phyloP scores from a whole-genome alignment of 2,329 filamentous ascomycete genomes.

The Penicillium vulpinum region DNA sequence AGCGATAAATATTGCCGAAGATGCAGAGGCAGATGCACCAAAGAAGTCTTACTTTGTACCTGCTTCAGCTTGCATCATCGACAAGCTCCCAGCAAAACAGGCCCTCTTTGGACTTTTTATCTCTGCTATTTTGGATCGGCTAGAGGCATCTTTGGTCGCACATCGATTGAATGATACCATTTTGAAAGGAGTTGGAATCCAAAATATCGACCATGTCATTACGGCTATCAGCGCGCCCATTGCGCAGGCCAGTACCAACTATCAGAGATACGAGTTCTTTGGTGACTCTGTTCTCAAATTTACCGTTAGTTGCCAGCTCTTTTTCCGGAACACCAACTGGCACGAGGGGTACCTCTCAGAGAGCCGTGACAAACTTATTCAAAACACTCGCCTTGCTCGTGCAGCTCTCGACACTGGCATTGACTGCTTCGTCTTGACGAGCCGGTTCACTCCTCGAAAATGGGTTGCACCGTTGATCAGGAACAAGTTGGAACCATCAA shows the following conservation, averaged over 20 bases:
- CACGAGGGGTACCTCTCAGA: constrained; percentile 74
- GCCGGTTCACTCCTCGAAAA: constrained; percentile 65
- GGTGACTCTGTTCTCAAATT: constrained; percentile 84
- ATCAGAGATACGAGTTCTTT: constrained; percentile 82
- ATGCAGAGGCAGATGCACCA: constrained; percentile 3
- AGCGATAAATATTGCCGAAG: constrained; percentile 7
- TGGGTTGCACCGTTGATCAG: constrained; percentile 69
- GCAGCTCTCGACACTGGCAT: constrained; percentile 65
- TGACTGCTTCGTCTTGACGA: constrained; percentile 70
- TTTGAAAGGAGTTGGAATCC: constrained; percentile 56
- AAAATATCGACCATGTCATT: constrained; percentile 57
- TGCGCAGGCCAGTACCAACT: constrained; percentile 64
- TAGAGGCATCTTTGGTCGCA: constrained; percentile 66
- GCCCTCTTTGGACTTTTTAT: constrained; percentile 61
- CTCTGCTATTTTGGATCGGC: constrained; percentile 69
- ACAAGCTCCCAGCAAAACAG: constrained; percentile 48
- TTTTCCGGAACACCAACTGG: constrained; percentile 60
- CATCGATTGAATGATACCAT: constrained; percentile 58
- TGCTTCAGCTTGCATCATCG: constrained; percentile 32
- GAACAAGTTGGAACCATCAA: constrained; percentile 30
- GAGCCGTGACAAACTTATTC: constrained; percentile 68
- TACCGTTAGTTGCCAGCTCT: constrained; percentile 66
- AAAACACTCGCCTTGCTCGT: constrained; percentile 70
- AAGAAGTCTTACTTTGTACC: constrained; percentile 24
- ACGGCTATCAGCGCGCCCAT: constrained; percentile 70